These are phyloP conservation scores for Cucumis hystrix DNA, from an alignment of 306 rosid species.

Conservation along the genomic window DNA sequence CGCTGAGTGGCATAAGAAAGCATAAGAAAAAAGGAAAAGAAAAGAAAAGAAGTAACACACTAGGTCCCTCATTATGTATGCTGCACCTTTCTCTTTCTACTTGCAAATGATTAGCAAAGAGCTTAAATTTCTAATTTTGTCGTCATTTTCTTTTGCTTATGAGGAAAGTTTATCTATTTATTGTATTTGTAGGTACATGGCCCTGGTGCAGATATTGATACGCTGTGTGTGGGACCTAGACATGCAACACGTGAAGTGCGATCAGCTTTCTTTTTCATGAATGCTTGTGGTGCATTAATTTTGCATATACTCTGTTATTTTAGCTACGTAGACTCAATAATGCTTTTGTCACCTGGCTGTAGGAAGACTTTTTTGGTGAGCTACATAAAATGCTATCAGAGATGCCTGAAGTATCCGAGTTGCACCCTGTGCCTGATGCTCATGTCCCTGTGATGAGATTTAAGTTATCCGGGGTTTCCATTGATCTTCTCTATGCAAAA, in stretches of 20 bases:
- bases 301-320: neutral
- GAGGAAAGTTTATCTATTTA: neutral
- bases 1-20: neutral
- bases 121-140: neutral
- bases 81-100: neutral
- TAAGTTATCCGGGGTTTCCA: conserved; percentile 75
- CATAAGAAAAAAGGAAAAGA: neutral
- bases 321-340: conserved; percentile 8
- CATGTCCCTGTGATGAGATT: conserved; percentile 70
- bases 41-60: neutral
- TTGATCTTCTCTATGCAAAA: conserved; percentile 92
- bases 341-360: conserved; percentile 15
- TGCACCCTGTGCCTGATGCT: conserved; percentile 97
- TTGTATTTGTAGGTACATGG: conserved; percentile 68
- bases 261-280: neutral
- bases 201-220: conserved; percentile 95
- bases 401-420: conserved; percentile 84
- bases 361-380: conserved; percentile 98
- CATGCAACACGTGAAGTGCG: conserved; percentile 87
- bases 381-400: conserved; percentile 58
- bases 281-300: neutral
- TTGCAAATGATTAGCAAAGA: neutral
- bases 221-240: conserved; percentile 96
- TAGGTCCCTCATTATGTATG: neutral
- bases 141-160: neutral